Evolutionary conservation across 352 stramenopile species (phyloP).

Genomic region (Phytophthora palmivora): DNA sequence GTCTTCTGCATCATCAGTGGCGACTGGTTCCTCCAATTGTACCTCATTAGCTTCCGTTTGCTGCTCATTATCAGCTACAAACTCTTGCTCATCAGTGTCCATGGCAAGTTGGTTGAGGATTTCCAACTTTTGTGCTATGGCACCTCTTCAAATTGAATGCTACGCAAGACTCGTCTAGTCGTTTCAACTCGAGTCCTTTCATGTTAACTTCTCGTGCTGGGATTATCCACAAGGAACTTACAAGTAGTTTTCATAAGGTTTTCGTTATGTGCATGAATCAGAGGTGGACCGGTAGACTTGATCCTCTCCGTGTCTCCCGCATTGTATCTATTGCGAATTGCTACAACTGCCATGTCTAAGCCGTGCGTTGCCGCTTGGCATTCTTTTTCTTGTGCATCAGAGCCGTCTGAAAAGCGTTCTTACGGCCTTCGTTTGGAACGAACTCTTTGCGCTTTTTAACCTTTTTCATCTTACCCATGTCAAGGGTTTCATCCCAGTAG

Average conservation of each 20-base stretch:
- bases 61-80: conserved; percentile 10
- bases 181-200: conserved; percentile 18
- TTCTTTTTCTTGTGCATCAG: conserved; percentile 69
- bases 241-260: conserved; percentile 13
- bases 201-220: background rate
- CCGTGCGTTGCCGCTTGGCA: conserved; percentile 42
- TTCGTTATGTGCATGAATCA: conserved; percentile 32
- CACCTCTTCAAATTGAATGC: conserved; percentile 22
- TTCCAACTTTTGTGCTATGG: too few relatives aligned
- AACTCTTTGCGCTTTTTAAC: conserved; percentile 88
- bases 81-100: conserved; percentile 23
- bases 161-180: conserved; percentile 11
- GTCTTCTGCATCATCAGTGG: conserved; percentile 13
- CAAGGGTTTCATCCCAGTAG: conserved; percentile 81
- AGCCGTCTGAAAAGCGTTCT: conserved; percentile 74
- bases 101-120: conserved; percentile 13
- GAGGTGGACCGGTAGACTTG: conserved; percentile 10
- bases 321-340: conserved; percentile 17
- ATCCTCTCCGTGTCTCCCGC: conserved; percentile 3
- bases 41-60: conserved; percentile 9
- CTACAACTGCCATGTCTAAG: conserved; percentile 16
- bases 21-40: conserved; percentile 7
- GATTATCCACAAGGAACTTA: background rate
- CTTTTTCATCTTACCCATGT: conserved; percentile 82
- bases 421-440: conserved; percentile 72